Evolutionary conservation across 371 early-diverging fungal species (phyloP).

Genomic region (Mortierella sp.): DNA sequence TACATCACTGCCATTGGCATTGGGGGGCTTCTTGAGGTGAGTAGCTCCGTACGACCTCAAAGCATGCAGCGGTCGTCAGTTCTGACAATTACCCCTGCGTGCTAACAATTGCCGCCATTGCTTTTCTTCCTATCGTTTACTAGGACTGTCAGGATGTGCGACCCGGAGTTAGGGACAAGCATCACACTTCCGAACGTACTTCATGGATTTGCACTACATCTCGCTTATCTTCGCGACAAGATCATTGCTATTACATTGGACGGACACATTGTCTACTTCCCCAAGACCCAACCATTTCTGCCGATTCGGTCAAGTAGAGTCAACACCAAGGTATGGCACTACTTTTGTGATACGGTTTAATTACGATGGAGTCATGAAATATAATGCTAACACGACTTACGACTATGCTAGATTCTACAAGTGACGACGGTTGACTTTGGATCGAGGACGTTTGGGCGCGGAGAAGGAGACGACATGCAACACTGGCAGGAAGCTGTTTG

Average conservation of each 20-base stretch:
- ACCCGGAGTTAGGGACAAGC: constrained; percentile 1
- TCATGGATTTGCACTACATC: constrained; percentile 36
- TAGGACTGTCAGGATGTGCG: constrained; percentile 25
- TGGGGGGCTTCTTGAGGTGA: constrained; percentile 45
- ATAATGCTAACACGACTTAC: too few species aligned
- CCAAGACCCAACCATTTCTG: constrained; percentile 19
- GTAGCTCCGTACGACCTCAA: not conserved
- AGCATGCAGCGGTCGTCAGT: not conserved
- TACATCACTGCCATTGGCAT: constrained; percentile 3
- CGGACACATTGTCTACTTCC: constrained; percentile 28
- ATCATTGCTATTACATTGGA: constrained; percentile 31
- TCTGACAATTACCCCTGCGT: not conserved
- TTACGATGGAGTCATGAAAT: too few species aligned
- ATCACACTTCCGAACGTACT: constrained; percentile 26
- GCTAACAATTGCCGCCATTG: not conserved
- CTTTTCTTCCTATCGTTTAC: not conserved
- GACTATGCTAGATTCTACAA: constrained; percentile 24
- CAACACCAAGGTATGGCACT: constrained; percentile 21
- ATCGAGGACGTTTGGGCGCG: constrained; percentile 6
- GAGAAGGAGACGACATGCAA: not conserved
- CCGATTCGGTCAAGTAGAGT: constrained; percentile 24
- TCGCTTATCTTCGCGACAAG: constrained; percentile 24
- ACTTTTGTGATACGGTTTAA: too few species aligned
- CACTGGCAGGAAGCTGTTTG: constrained; percentile 41
- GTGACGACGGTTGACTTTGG: constrained; percentile 27